Evolutionary conservation across 345 rosid genomes (phyloP).

Genomic region (Brassica rapa): DNA sequence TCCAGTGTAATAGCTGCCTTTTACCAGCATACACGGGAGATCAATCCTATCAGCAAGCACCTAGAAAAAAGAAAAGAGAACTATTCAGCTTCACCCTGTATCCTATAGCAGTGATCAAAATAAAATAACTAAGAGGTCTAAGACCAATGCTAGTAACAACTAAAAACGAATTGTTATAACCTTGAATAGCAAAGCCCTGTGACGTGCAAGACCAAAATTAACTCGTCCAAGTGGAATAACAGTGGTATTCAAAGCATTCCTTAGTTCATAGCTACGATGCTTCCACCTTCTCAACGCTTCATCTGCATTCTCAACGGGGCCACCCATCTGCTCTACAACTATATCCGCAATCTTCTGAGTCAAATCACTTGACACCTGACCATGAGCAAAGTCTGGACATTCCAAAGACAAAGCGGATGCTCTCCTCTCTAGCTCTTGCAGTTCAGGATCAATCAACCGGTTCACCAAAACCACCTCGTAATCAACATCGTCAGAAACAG

Average conservation of each 20-base stretch:
- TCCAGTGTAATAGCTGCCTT: slow-evolving; percentile 95
- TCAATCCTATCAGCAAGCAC: slow-evolving; percentile 86
- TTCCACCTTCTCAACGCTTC: slow-evolving; percentile 79
- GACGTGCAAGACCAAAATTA: slow-evolving; percentile 91
- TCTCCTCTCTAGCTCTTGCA: slow-evolving; percentile 72
- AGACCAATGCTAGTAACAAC: slow-evolving; percentile 5
- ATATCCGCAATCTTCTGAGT: slow-evolving; percentile 85
- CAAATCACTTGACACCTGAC: slow-evolving; percentile 54
- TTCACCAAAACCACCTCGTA: slow-evolving; percentile 82
- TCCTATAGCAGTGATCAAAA: slow-evolving; percentile 18
- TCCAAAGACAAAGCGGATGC: slow-evolving; percentile 52
- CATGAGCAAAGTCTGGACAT: slow-evolving; percentile 45
- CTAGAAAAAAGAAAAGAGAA: slow-evolving; percentile 45
- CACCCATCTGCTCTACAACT: slow-evolving; percentile 93
- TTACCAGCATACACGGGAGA: slow-evolving; percentile 92
- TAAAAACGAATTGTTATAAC: slow-evolving; percentile 41
- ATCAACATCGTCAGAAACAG: slow-evolving; percentile 61
- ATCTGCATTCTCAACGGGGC: slow-evolving; percentile 87
- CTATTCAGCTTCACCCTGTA: slow-evolving; percentile 28
- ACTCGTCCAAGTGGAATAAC: slow-evolving; percentile 84
- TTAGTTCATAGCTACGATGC: slow-evolving; percentile 60
- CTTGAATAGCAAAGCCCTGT: slow-evolving; percentile 96
- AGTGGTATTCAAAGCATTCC: slow-evolving; percentile 55
- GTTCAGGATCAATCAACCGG: slow-evolving; percentile 67
- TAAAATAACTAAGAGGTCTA: slow-evolving; percentile 14